Percentiles rank a stretch among this genome's conserved stretches.
Evolutionary conservation across 495 filamentous ascomycete genomes (phyloP).

Genomic region (Penicillium bialowiezense): DNA sequence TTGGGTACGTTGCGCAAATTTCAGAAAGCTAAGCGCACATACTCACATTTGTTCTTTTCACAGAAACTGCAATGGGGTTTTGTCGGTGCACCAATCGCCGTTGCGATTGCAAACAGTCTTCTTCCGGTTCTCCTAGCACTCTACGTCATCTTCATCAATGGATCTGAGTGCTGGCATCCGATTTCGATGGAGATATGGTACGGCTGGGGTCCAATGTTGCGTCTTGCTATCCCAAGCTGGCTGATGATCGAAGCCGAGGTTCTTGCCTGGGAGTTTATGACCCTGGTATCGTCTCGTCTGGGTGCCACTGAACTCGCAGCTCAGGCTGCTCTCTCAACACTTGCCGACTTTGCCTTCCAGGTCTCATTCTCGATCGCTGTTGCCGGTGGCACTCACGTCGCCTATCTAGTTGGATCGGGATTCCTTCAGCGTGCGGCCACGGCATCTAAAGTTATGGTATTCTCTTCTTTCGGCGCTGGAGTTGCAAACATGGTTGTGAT

Average conservation of each 20-base stretch:
- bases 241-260: conserved; percentile 58
- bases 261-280: conserved; percentile 56
- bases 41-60: background rate
- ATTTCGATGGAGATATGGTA: conserved; percentile 44
- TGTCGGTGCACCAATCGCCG: conserved; percentile 55
- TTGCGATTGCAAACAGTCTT: conserved; percentile 51
- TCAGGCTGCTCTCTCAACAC: conserved; percentile 55
- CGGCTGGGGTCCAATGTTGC: conserved; percentile 56
- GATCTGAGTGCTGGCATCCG: conserved; percentile 54
- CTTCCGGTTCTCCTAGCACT: conserved; percentile 49
- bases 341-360: conserved; percentile 56
- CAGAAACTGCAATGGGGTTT: conserved; percentile 51
- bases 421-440: conserved; percentile 26
- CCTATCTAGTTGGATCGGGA: conserved; percentile 58
- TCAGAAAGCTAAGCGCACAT: background rate
- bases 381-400: conserved; percentile 60
- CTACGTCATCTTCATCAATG: conserved; percentile 50
- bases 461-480: conserved; percentile 20
- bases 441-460: conserved; percentile 16
- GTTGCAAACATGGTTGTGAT: conserved; percentile 24
- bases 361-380: conserved; percentile 62
- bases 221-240: conserved; percentile 54
- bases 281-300: conserved; percentile 49
- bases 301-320: conserved; percentile 45
- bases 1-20: conserved; percentile 39